A percentile compares a stretch with the other conserved stretches of the same genome.
Conservation (phyloP, 2,329 filamentous ascomycete species). For the Juglanconis sp. region DNA sequence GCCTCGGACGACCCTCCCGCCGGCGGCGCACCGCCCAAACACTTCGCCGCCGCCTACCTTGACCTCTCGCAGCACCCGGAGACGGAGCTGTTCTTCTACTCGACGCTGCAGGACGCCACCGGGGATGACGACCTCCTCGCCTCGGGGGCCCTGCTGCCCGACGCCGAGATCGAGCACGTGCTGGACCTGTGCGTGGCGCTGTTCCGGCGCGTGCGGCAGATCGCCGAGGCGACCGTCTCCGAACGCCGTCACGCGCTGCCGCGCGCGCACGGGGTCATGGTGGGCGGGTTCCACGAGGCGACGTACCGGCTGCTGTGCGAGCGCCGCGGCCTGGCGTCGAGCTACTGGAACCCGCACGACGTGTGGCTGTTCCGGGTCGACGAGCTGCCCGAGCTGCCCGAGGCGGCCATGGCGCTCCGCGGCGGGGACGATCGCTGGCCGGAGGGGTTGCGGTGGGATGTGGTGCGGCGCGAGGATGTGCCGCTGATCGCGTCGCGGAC, state of each 20-base stretch:
- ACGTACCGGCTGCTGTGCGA: slow-evolving; percentile 21
- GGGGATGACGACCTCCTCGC: not conserved
- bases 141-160: not conserved
- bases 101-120: slow-evolving; percentile 41
- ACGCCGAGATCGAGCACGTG: slow-evolving; percentile 29
- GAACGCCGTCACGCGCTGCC: slow-evolving; percentile 15
- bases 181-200: slow-evolving; percentile 28
- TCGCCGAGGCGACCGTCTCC: slow-evolving; percentile 23
- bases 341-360: slow-evolving; percentile 39
- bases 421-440: slow-evolving; percentile 31
- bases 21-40: not conserved
- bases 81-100: slow-evolving; percentile 64
- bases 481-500: slow-evolving; percentile 52
- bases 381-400: slow-evolving; percentile 35
- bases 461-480: slow-evolving; percentile 50
- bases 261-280: slow-evolving; percentile 32
- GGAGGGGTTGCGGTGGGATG: slow-evolving; percentile 53
- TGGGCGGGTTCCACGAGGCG: slow-evolving; percentile 31
- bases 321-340: slow-evolving; percentile 25
- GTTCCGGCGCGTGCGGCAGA: slow-evolving; percentile 23
- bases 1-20: slow-evolving; percentile 23
- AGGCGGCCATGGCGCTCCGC: slow-evolving; percentile 9
- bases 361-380: slow-evolving; percentile 58
- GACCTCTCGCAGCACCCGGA: slow-evolving; percentile 60
- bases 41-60: slow-evolving; percentile 57